Evolutionary conservation across 352 stramenopile species (phyloP).

Genomic region (Phytophthora cactorum): DNA sequence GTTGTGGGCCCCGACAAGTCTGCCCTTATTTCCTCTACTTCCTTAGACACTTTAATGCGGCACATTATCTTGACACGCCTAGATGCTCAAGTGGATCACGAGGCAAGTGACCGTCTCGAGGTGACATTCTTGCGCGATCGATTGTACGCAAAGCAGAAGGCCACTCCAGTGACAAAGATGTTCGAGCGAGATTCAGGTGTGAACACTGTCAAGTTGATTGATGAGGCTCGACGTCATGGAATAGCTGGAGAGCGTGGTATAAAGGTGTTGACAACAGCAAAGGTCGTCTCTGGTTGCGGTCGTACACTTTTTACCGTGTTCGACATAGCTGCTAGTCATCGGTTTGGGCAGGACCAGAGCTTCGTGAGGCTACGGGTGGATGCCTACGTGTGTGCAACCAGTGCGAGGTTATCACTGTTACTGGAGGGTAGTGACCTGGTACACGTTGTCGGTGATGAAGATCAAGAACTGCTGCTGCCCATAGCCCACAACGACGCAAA

Average conservation of each 20-base stretch:
- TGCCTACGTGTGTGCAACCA: conserved; percentile 65
- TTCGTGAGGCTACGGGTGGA: conserved; percentile 53
- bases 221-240: conserved; percentile 32
- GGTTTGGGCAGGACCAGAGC: background rate
- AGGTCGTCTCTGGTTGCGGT: conserved; percentile 41
- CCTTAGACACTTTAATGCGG: conserved; percentile 50
- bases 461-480: conserved; percentile 29
- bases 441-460: conserved; percentile 47
- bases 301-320: conserved; percentile 72
- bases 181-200: conserved; percentile 34
- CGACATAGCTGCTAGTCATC: conserved; percentile 26
- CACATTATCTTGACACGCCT: conserved; percentile 63
- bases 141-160: conserved; percentile 74
- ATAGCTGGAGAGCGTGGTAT: conserved; percentile 48
- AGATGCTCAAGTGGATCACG: conserved; percentile 25
- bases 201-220: conserved; percentile 71
- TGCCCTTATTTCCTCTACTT: conserved; percentile 45
- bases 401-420: conserved; percentile 51
- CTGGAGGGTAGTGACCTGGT: conserved; percentile 51
- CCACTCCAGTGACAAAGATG: conserved; percentile 51
- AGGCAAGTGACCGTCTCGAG: conserved; percentile 14
- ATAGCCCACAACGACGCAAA: background rate
- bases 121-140: conserved; percentile 61
- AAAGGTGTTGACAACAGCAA: conserved; percentile 63
- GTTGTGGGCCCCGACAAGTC: conserved; percentile 65